Conservation (phyloP, 106 monocot species). For the Amphibolis antarctica region DNA sequence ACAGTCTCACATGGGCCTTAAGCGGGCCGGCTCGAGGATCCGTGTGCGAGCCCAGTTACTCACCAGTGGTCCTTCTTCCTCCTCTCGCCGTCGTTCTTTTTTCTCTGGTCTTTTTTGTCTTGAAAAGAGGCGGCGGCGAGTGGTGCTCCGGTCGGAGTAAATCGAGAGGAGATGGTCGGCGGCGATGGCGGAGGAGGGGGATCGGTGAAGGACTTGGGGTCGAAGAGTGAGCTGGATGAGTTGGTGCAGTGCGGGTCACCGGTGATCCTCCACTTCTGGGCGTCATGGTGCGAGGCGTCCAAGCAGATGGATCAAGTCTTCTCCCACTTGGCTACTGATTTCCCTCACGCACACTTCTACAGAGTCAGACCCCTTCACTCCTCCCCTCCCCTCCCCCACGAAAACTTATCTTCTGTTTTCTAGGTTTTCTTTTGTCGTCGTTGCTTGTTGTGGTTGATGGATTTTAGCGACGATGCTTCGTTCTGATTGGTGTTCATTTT, state of each 20-base stretch:
- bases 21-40: too few species aligned
- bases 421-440: too few species aligned
- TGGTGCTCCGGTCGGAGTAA: neutral
- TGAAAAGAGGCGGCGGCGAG: neutral
- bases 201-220: slow-evolving; percentile 58
- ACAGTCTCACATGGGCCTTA: too few species aligned
- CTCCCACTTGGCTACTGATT: slow-evolving; percentile 75
- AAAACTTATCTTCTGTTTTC: neutral
- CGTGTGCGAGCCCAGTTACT: too few species aligned
- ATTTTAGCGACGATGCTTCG: too few species aligned
- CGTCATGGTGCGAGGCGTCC: slow-evolving; percentile 86
- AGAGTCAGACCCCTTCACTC: slow-evolving; percentile 24
- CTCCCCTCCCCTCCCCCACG: too few species aligned
- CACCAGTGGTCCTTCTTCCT: neutral
- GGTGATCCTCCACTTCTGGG: slow-evolving; percentile 77
- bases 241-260: slow-evolving; percentile 23
- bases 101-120: too few species aligned
- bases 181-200: slow-evolving; percentile 18
- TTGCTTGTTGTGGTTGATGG: neutral
- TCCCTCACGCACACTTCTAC: slow-evolving; percentile 73
- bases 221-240: slow-evolving; percentile 61
- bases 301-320: slow-evolving; percentile 99
- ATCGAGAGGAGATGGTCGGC: slow-evolving; percentile 2
- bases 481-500: too few species aligned
- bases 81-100: neutral